Base-by-base conservation (phyloP, 768 basidiomycete genomes). In the Lactarius hatsudake region DNA sequence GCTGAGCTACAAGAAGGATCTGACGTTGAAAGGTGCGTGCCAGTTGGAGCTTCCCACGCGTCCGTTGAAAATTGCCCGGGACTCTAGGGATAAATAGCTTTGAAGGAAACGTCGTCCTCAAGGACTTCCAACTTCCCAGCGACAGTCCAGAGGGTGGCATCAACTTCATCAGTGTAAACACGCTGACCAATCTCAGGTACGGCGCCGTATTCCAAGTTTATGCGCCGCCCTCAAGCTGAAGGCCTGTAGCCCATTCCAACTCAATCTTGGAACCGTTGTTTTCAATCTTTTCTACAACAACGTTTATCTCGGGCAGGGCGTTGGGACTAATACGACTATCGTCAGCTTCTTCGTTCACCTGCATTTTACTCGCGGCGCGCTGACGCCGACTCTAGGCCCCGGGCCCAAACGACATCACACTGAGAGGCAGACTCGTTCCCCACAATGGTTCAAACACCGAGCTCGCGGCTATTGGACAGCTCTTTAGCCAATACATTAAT, bases 401-500 rank as follows among this genome's bases (percentile, higher is more conserved):
- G 8, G 86, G 86, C 18, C 68, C 75, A 23, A 90, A 90, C 73
- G 78, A 80, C 51, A 84, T 91, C 67, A 83, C 82, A 3, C 81
- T 91, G 62, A 76, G 72, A 15, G 90, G 90, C 15, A 77, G 79
- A 28, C 79, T 91, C 48, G 71, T 86, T 51, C 82, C 79, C 5
- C 87, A 90, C 64, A 81, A 79, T 15, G 77, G 76, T 28, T 66
- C 81, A 12, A 73, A 76, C 20, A 54, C 65, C 7, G 76, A 82
- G 55, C 81, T 90, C 48, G 78, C 75, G 4, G 71, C 73, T n/a
- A 77, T 90, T 57, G 87, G 87, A 8, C 74, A 83, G 62, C 78
- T 91, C 51, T 91, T 91, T 75, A 89, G 87, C 18, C 83, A 84
- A 57, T 91, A 89, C 73, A 78, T 92, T 69, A 91, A 92, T 71